Evolutionary conservation across 345 rosid species (phyloP), one percentile per base, ranked within the genome.

Genomic region (Aurinia saxatilis): DNA sequence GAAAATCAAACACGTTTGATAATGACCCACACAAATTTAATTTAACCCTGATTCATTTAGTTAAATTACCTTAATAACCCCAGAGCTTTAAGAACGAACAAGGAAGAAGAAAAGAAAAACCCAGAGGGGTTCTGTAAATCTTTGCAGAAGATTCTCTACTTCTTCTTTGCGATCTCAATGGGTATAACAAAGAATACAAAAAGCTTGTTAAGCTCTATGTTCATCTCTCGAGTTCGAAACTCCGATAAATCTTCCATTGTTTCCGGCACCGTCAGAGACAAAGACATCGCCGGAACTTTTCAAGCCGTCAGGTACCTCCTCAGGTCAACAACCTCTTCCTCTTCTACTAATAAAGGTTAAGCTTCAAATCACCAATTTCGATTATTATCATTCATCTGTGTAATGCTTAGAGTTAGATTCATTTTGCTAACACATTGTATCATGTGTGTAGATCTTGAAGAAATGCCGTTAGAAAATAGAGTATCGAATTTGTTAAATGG

Each of bases 281-380:
- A 8, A 18, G 73, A 70, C 63, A 17, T 69, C 68, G 57, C 73
- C 30, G 73, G 63, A 37, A 69, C 57, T 30, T 61, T 68, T 29
- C 73, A 69, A 54, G 69, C 74, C 3, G 52, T 70, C 33, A 55
- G 48, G 56, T 38, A 56, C 10, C 64, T 70, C 39, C 23, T 70
- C 63, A 8, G 15, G 0, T 61, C 51, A 29, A 47, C 7, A 11
- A 12, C 0, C 37, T 21, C 68, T 15, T 30, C 68, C 0, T 54
- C 73, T 11, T 15, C 23, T 29, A 30, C 11, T 29, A 11, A 0
- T 6, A 5, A 41, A 29, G 63, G 63, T 57, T 39, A 40, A 27
- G 5, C 0, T 27, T 5, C 4, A 5, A 2, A 27, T 0, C 6
- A n/a, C 5, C 30, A 27, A 27, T 27, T 5, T 1, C 5, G 4